These are phyloP conservation scores for Candida dajiaensis DNA, from an alignment of 805 yeast genomes.

Conservation along the genomic window DNA sequence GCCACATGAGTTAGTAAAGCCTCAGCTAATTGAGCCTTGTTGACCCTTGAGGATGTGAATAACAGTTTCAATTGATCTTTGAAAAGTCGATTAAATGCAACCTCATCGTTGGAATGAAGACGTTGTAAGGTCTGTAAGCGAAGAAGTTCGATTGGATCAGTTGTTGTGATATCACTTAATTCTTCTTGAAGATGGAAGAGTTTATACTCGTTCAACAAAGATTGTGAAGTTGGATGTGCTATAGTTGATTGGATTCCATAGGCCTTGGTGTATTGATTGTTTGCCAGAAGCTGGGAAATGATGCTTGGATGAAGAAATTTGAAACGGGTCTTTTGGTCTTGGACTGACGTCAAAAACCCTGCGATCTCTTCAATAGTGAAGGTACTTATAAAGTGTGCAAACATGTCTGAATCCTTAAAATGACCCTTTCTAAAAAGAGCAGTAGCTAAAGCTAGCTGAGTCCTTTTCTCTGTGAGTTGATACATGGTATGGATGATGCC, in stretches of 20 bases:
- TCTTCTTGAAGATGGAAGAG: not conserved
- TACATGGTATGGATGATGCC: not conserved
- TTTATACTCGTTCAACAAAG: not conserved
- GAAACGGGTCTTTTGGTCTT: not conserved
- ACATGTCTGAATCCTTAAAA: not conserved
- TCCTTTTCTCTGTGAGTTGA: not conserved
- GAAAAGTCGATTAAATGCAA: constrained; percentile 3
- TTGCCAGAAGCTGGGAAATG: not conserved
- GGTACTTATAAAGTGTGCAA: not conserved
- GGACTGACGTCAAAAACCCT: not conserved
- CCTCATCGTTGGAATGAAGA: not conserved
- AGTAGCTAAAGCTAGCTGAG: not conserved
- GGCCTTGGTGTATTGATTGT: not conserved
- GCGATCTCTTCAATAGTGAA: not conserved
- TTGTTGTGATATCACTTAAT: not conserved
- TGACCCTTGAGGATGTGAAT: constrained; percentile 2
- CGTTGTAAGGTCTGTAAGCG: not conserved
- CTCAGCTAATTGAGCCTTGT: constrained; percentile 3
- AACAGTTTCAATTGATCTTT: constrained; percentile 1
- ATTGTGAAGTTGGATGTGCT: not conserved
- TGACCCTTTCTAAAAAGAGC: not conserved
- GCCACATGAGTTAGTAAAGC: constrained; percentile 5
- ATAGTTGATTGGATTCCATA: not conserved
- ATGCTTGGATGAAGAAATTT: not conserved
- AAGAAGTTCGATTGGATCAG: not conserved